Evolutionary conservation across 2,329 filamentous ascomycete genomes (phyloP).

Genomic region (Ophiognomonia clavigignenti-juglandacearum): DNA sequence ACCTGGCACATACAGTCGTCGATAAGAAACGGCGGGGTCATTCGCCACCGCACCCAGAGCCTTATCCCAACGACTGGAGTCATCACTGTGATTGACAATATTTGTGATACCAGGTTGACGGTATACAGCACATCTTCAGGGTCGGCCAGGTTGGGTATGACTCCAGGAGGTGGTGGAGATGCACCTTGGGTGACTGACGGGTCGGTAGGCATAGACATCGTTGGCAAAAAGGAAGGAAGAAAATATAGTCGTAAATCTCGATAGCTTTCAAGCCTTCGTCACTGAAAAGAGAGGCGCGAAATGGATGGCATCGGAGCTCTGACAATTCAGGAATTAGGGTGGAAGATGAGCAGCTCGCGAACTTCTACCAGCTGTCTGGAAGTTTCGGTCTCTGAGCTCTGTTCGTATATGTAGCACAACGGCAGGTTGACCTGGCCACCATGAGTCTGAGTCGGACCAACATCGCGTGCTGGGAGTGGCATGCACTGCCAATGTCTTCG

Average conservation of each 20-base stretch:
- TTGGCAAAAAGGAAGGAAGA: background rate
- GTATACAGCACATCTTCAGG: slow-evolving; percentile 10
- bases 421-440: too few relatives aligned
- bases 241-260: background rate
- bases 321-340: too few relatives aligned
- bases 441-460: too few relatives aligned
- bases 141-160: background rate
- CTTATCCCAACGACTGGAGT: slow-evolving; percentile 5
- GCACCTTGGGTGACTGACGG: slow-evolving; percentile 3
- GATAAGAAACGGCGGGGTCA: background rate
- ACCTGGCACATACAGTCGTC: slow-evolving; percentile 12
- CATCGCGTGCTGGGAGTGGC: too few relatives aligned
- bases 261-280: too few relatives aligned
- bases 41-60: slow-evolving; percentile 2
- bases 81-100: slow-evolving; percentile 1
- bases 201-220: background rate
- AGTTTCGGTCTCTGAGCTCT: too few relatives aligned
- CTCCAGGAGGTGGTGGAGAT: slow-evolving; percentile 8
- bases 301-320: too few relatives aligned
- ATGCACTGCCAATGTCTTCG: too few relatives aligned
- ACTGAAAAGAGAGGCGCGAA: too few relatives aligned
- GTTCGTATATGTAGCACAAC: too few relatives aligned
- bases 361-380: too few relatives aligned
- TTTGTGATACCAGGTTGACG: slow-evolving; percentile 8
- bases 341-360: too few relatives aligned